phyloP scores from a whole-genome alignment of 1,139 yeast genomes.

The Lipomyces yarrowii region DNA sequence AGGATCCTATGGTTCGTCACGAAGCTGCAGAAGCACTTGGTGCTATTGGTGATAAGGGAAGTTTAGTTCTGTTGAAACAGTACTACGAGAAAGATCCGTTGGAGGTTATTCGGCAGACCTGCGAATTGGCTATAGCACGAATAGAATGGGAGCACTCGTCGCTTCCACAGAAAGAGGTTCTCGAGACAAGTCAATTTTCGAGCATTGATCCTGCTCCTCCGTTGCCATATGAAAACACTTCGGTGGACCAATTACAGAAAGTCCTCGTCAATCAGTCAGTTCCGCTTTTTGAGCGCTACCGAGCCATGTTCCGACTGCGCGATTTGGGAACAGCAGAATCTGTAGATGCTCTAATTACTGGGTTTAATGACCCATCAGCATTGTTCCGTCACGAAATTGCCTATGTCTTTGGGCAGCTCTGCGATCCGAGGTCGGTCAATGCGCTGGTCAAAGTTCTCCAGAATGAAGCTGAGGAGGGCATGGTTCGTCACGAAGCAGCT shows the following conservation, averaged over 20 bases:
- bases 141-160: slow-evolving; percentile 89
- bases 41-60: slow-evolving; percentile 82
- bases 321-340: slow-evolving; percentile 95
- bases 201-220: slow-evolving; percentile 99
- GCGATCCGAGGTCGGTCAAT: slow-evolving; percentile 92
- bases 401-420: slow-evolving; percentile 94
- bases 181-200: slow-evolving; percentile 76
- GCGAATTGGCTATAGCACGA: slow-evolving; percentile 94
- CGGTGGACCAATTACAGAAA: slow-evolving; percentile 61
- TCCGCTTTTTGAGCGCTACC: slow-evolving; percentile 89
- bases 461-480: slow-evolving; percentile 81
- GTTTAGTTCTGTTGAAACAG: slow-evolving; percentile 66
- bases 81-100: slow-evolving; percentile 74
- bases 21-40: slow-evolving; percentile 99
- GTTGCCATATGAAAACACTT: slow-evolving; percentile 56
- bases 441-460: slow-evolving; percentile 78
- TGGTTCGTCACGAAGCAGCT: slow-evolving; percentile 99
- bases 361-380: slow-evolving; percentile 88
- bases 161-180: slow-evolving; percentile 59
- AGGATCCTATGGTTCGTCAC: slow-evolving; percentile 91
- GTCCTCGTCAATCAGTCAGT: slow-evolving; percentile 74
- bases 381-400: slow-evolving; percentile 97
- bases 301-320: slow-evolving; percentile 97
- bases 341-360: slow-evolving; percentile 85
- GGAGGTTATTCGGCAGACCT: slow-evolving; percentile 91